These are phyloP conservation scores for Lolium multiflorum DNA, from an alignment of 176 grass and related monocot genomes.

Conservation along the genomic window DNA sequence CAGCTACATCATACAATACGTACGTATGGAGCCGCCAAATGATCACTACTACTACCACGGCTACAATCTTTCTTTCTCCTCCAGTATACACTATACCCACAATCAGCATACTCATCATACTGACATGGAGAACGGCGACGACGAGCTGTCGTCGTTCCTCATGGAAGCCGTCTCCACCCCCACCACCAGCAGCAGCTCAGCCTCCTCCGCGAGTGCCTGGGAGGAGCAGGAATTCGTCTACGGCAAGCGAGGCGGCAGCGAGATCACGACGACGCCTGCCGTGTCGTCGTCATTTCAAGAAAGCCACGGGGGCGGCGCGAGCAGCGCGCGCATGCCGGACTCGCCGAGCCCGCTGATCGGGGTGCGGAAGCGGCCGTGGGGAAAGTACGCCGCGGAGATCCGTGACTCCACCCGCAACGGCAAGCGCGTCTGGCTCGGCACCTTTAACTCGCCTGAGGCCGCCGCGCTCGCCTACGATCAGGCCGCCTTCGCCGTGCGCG, in stretches of 20 bases:
- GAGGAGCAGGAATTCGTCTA: not conserved
- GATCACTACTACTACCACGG: not conserved
- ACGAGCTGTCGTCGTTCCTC: not conserved
- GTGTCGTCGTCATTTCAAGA: not conserved
- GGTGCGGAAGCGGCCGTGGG: constrained; percentile 64
- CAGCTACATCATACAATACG: not conserved
- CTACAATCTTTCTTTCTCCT: constrained; percentile 6
- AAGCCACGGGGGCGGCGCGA: not conserved
- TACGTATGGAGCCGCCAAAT: constrained; percentile 3
- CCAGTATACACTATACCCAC: not conserved
- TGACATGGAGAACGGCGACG: not conserved
- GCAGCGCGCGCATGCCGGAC: not conserved
- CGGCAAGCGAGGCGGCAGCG: not conserved
- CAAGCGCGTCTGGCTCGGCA: constrained; percentile 76
- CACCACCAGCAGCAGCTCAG: not conserved
- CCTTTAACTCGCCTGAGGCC: constrained; percentile 61
- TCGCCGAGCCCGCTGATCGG: constrained; percentile 28
- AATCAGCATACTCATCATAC: not conserved
- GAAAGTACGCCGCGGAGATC: constrained; percentile 68
- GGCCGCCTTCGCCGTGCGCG: constrained; percentile 46
- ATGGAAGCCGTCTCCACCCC: not conserved
- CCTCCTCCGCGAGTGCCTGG: not conserved
- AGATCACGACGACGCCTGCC: not conserved
- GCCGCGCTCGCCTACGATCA: constrained; percentile 77
- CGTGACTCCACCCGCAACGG: constrained; percentile 48